Percentiles rank a stretch among this genome's conserved stretches.
Conservation (phyloP, 148 eudicot species). For the Camellia sinensis region DNA sequence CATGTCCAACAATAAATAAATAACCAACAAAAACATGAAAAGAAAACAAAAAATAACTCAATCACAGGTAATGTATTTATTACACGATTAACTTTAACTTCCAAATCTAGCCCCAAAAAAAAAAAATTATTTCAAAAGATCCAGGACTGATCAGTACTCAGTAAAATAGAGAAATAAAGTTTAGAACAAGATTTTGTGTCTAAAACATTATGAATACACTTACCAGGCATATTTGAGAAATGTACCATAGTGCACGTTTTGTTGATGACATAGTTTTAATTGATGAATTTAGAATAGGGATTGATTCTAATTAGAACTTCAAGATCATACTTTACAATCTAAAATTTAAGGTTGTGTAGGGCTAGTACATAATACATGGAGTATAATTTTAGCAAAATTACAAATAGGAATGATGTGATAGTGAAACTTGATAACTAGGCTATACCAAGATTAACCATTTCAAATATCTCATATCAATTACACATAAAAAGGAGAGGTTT, state of each 20-base stretch:
- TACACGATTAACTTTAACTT: background rate
- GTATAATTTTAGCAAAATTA: background rate
- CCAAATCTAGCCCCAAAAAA: background rate
- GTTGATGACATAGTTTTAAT: slow-evolving; percentile 3
- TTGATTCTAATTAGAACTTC: background rate
- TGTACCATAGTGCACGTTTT: background rate
- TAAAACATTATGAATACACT: background rate
- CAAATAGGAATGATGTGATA: background rate
- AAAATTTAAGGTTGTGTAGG: background rate
- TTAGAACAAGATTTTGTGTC: background rate
- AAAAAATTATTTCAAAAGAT: background rate
- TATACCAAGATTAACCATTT: no score
- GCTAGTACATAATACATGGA: background rate
- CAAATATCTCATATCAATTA: background rate
- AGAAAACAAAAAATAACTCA: no score
- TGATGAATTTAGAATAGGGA: background rate
- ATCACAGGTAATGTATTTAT: background rate
- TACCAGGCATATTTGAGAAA: background rate
- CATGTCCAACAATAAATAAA: slow-evolving; percentile 24
- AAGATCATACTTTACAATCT: background rate
- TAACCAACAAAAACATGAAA: background rate
- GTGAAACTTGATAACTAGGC: background rate
- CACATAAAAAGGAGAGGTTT: background rate
- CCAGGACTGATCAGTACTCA: background rate
- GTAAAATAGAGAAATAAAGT: background rate